Percentiles rank a stretch among this genome's conserved stretches.
Conservation (phyloP, 768 basidiomycete species). For the Boletus tylopilopsis region DNA sequence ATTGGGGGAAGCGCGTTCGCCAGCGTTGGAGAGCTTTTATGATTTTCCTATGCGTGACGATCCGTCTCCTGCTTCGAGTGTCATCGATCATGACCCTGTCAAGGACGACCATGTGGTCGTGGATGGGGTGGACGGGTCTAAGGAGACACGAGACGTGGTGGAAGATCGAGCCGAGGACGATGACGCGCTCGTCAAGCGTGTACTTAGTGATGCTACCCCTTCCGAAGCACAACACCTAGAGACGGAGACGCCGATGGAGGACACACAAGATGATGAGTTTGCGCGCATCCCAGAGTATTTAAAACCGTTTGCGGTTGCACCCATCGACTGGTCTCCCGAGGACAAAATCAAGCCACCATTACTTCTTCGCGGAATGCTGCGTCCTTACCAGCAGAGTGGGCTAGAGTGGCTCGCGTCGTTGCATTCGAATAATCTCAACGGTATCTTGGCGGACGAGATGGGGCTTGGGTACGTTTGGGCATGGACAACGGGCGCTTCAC, state of each 20-base stretch:
- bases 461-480: constrained; percentile 71
- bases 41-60: constrained; percentile 22
- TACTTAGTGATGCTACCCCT: not conserved
- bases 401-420: constrained; percentile 92
- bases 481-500: not conserved
- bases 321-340: constrained; percentile 62
- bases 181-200: not conserved
- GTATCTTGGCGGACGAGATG: constrained; percentile 92
- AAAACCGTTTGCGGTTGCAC: constrained; percentile 66
- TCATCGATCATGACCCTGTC: constrained; percentile 19
- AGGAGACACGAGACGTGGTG: too few species aligned
- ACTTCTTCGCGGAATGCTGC: constrained; percentile 80
- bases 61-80: constrained; percentile 29
- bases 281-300: constrained; percentile 51
- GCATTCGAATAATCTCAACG: constrained; percentile 76
- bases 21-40: constrained; percentile 22
- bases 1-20: constrained; percentile 16
- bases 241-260: constrained; percentile 33
- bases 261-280: constrained; percentile 33
- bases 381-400: constrained; percentile 92
- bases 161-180: not conserved
- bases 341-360: constrained; percentile 59
- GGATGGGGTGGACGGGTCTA: not conserved
- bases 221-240: constrained; percentile 3
- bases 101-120: constrained; percentile 12